Base-by-base conservation (phyloP, 1,284 basidiomycete genomes). In the Ustilago hordei region DNA sequence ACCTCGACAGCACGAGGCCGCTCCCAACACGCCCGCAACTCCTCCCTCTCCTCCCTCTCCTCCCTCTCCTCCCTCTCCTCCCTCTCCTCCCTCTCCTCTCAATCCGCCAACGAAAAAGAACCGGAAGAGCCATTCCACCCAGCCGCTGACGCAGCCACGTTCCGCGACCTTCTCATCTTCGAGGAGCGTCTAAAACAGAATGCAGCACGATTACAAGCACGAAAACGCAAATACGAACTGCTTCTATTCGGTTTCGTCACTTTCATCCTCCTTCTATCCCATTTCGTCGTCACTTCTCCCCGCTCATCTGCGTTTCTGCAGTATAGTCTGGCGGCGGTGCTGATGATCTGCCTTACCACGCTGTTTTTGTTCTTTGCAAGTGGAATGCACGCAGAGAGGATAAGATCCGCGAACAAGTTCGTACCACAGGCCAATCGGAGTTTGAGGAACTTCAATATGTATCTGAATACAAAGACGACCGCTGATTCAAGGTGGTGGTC, bases 101-200 rank as follows among this genome's bases (percentile, higher is more conserved):
- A 47, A 32, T 15, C 52, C 5, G 32, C 36, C 50, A 53, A 60
- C 55, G 62, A 74, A 15, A 64, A 71, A 38, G 63, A 64, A 23
- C 19, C 43, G 12, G 66, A 69, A 2, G 66, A 66, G 36, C 69
- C 79, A 1, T 80, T 75, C 60, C 50, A 61, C 23, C 93, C 93
- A 0, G 86, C 90, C 12, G 89, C 90, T 72, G 93, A 94, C 85
- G 88, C 89, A 55, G 89, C 91, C 17, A 95, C 94, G 0, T 95
- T 93, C 86, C 90, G 93, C 54, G 96, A 99, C 86, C 88, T 99
- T 34, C 90, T 98, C 43, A 88, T 95, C 58, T 98, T 99, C 77
- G 96, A 99, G 87, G 95, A 99, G 87, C 90, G 97, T 17, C 90
- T 99, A 62, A 98, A 98, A 87, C 93, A 93, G 58, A 98, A 94